These are phyloP conservation scores for Diutina ranongensis DNA, from an alignment of 1,139 yeast genomes.

Conservation along the genomic window DNA sequence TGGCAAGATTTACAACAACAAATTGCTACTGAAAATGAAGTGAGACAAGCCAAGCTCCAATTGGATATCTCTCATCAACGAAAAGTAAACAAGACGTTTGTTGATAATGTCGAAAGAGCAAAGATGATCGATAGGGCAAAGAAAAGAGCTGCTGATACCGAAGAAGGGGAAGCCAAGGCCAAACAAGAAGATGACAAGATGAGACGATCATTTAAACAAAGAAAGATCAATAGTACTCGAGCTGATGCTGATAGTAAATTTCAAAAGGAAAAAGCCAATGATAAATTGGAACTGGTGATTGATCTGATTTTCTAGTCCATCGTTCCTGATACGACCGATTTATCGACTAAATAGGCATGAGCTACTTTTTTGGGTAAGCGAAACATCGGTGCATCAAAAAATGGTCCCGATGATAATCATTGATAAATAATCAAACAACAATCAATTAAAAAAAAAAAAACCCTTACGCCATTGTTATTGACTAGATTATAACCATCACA, in stretches of 20 bases:
- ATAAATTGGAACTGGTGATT: slow-evolving; percentile 35
- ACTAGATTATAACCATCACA: too few species aligned
- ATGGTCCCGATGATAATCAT: too few species aligned
- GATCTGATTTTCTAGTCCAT: slow-evolving; percentile 19
- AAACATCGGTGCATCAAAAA: too few species aligned
- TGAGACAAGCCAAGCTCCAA: slow-evolving; percentile 76
- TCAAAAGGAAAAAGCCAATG: slow-evolving; percentile 34
- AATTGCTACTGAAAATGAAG: slow-evolving; percentile 81
- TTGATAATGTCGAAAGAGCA: slow-evolving; percentile 75
- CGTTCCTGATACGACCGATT: too few species aligned
- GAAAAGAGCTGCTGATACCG: slow-evolving; percentile 9
- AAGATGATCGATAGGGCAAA: slow-evolving; percentile 51
- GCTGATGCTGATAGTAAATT: slow-evolving; percentile 44
- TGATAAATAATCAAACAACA: too few species aligned
- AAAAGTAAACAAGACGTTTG: slow-evolving; percentile 71
- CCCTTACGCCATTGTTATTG: too few species aligned
- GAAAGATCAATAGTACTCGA: slow-evolving; percentile 51
- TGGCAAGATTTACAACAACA: slow-evolving; percentile 95
- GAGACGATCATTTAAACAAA: slow-evolving; percentile 46
- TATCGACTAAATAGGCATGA: too few species aligned
- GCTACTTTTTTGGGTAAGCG: too few species aligned
- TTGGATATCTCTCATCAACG: slow-evolving; percentile 85
- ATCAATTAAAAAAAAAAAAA: too few species aligned
- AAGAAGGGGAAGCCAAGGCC: too few species aligned
- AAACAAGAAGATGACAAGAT: slow-evolving; percentile 11